These are phyloP conservation scores for Ophiostoma populinum DNA, from an alignment of 2,329 filamentous ascomycete genomes.

Conservation along the genomic window DNA sequence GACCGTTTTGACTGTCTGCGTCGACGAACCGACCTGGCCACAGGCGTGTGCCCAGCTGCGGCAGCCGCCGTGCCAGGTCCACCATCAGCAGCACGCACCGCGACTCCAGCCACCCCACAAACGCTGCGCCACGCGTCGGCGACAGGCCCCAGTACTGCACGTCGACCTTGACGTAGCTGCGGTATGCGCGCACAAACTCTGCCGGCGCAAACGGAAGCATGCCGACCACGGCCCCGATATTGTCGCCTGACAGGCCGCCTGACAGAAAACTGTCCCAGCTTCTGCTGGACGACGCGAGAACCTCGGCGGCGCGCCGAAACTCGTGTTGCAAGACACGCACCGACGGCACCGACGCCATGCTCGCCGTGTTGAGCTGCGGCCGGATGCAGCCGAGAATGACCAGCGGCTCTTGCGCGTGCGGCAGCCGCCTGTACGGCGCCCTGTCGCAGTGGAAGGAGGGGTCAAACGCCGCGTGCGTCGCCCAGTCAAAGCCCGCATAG, in stretches of 20 bases:
- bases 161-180: conserved; percentile 41
- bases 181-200: conserved; percentile 34
- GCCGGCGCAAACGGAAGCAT: conserved; percentile 14
- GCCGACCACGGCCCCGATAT: no score
- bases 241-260: no score
- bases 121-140: conserved; percentile 31
- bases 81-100: conserved; percentile 39
- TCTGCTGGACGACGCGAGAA: no score
- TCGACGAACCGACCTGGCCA: conserved; percentile 45
- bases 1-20: conserved; percentile 18
- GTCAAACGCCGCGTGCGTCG: conserved; percentile 35
- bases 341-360: conserved; percentile 34
- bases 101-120: conserved; percentile 48
- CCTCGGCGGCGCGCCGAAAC: conserved; percentile 26
- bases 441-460: conserved; percentile 34
- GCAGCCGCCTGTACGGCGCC: conserved; percentile 34
- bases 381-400: conserved; percentile 45
- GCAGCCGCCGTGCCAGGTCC: conserved; percentile 36
- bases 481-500: conserved; percentile 45
- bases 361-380: conserved; percentile 42
- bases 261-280: no score
- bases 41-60: conserved; percentile 34
- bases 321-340: conserved; percentile 33
- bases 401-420: conserved; percentile 39
- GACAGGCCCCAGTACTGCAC: conserved; percentile 49